Conservation (phyloP, 208 protist genomes). For the Leishmania aethiopica region DNA sequence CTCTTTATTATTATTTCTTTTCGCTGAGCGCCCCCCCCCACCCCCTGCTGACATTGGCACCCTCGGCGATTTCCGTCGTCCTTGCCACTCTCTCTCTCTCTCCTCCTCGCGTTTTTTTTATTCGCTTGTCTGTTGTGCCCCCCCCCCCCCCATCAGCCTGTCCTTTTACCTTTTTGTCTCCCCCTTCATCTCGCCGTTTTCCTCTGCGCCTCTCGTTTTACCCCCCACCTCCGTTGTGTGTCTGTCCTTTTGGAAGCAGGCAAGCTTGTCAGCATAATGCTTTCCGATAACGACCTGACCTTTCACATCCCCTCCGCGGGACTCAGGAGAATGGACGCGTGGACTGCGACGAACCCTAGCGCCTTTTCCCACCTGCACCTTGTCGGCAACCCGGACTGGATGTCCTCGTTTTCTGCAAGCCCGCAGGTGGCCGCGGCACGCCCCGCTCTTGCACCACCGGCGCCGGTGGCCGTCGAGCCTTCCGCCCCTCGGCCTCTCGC, state of each 20-base stretch:
- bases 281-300: constrained; percentile 13
- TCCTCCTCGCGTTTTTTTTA: background rate
- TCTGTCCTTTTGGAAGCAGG: background rate
- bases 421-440: constrained; percentile 20
- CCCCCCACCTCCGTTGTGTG: background rate
- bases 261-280: background rate
- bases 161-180: background rate
- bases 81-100: background rate
- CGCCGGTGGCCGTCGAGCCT: constrained; percentile 14
- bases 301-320: constrained; percentile 21
- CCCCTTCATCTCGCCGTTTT: background rate
- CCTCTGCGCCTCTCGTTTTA: background rate
- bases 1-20: no score
- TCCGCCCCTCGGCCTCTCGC: constrained; percentile 4
- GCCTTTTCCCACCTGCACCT: constrained; percentile 50
- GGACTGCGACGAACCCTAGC: constrained; percentile 9
- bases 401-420: constrained; percentile 42
- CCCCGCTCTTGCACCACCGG: constrained; percentile 20
- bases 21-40: no score
- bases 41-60: background rate
- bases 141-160: no score
- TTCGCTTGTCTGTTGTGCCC: background rate
- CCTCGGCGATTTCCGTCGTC: background rate
- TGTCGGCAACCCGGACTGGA: constrained; percentile 63
- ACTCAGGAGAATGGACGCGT: constrained; percentile 4